These are phyloP conservation scores for Chlamydomonas incerta DNA, from an alignment of 139 green algal genomes.

Conservation along the genomic window DNA sequence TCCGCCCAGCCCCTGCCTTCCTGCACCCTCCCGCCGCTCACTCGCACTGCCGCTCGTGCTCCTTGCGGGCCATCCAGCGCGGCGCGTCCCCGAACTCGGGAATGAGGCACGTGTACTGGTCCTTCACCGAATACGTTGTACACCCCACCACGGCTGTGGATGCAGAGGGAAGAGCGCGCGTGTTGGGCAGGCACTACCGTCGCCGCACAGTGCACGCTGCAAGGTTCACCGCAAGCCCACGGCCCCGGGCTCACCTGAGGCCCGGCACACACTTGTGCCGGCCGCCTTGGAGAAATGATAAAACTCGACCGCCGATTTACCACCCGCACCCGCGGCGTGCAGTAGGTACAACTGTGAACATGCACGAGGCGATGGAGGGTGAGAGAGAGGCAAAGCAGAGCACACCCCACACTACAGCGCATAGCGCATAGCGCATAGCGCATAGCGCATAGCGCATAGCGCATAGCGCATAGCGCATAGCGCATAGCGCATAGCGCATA, in stretches of 20 bases:
- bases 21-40: neutral
- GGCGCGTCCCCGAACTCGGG: conserved; percentile 23
- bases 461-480: too few relatives aligned
- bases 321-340: neutral
- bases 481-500: too few relatives aligned
- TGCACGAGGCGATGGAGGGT: too few relatives aligned
- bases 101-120: conserved; percentile 37
- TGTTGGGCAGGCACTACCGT: neutral
- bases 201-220: too few relatives aligned
- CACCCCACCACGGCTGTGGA: neutral
- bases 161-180: too few relatives aligned
- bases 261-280: conserved; percentile 28
- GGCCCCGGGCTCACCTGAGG: neutral
- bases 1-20: neutral
- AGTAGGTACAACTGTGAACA: conserved; percentile 24
- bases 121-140: conserved; percentile 11
- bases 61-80: conserved; percentile 32
- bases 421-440: too few relatives aligned
- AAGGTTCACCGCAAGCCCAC: neutral
- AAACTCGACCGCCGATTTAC: conserved; percentile 26
- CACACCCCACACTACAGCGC: too few relatives aligned
- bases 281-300: conserved; percentile 36
- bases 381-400: too few relatives aligned
- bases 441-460: too few relatives aligned
- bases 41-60: conserved; percentile 10